A percentile compares a stretch with the other conserved stretches of the same genome.
phyloP scores from a whole-genome alignment of 1,284 basidiomycete species.

The Chalciporus sp. region DNA sequence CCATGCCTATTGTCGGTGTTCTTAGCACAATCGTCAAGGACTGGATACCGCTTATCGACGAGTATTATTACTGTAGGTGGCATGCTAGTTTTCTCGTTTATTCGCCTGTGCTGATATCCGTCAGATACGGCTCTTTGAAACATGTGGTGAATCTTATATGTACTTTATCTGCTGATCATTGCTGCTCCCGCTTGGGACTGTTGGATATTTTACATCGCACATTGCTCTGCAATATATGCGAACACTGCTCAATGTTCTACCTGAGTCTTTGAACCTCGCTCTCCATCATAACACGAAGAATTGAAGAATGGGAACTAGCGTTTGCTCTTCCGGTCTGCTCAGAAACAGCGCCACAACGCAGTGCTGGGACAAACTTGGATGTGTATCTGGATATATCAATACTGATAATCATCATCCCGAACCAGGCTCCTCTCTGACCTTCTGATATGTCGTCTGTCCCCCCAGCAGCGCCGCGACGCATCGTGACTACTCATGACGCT shows the following conservation, averaged over 20 bases:
- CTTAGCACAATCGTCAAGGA: conserved; percentile 80
- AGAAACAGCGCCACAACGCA: too few relatives aligned
- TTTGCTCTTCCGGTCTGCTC: too few relatives aligned
- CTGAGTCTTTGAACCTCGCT: neutral
- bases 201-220: neutral
- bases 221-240: neutral
- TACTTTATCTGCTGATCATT: neutral
- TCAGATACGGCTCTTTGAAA: conserved; percentile 57
- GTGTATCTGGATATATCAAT: too few relatives aligned
- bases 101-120: conserved; percentile 5
- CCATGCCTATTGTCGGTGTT: conserved; percentile 74
- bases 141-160: conserved; percentile 15
- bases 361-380: too few relatives aligned
- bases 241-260: neutral
- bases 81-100: neutral
- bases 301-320: too few relatives aligned
- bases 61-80: conserved; percentile 90
- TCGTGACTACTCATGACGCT: conserved; percentile 52
- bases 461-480: conserved; percentile 36
- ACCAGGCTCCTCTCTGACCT: neutral
- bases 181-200: neutral
- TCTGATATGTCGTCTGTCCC: neutral
- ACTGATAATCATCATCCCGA: neutral
- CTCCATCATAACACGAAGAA: too few relatives aligned
- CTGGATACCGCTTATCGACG: conserved; percentile 93